Conservation (phyloP, 257 asterid species). For the Galeopsis tetrahit region DNA sequence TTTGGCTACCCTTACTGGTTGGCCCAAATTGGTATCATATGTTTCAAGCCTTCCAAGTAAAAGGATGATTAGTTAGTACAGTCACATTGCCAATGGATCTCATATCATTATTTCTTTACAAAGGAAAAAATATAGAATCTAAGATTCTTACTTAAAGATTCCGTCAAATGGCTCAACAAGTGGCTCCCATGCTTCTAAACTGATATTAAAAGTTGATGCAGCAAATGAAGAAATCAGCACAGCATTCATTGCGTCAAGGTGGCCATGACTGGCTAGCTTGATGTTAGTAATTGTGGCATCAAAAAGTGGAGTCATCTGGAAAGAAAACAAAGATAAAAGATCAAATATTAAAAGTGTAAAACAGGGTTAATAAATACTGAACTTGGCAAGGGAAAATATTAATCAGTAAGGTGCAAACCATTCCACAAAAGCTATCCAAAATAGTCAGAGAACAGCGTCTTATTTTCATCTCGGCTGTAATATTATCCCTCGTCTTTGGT, state of each 20-base stretch:
- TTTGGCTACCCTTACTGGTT: constrained; percentile 67
- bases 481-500: constrained; percentile 90
- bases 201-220: constrained; percentile 88
- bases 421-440: constrained; percentile 95
- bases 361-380: constrained; percentile 27
- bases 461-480: constrained; percentile 93
- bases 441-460: constrained; percentile 85
- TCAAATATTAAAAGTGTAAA: constrained; percentile 14
- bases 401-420: constrained; percentile 54
- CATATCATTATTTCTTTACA: background rate
- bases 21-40: constrained; percentile 67
- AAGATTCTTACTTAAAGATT: constrained; percentile 75
- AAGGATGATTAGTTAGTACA: constrained; percentile 36
- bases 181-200: constrained; percentile 99
- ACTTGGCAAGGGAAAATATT: constrained; percentile 15
- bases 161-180: constrained; percentile 98
- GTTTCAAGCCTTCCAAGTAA: constrained; percentile 80
- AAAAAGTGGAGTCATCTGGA: constrained; percentile 95
- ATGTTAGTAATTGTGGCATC: constrained; percentile 93
- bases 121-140: constrained; percentile 15
- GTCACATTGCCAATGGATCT: constrained; percentile 27
- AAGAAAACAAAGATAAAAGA: constrained; percentile 35
- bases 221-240: constrained; percentile 89
- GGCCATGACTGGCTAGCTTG: constrained; percentile 96
- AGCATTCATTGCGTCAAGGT: constrained; percentile 84